Evolutionary conservation across 495 filamentous ascomycete species (phyloP), one percentile per base, ranked within the genome.

Genomic region (Thozetella sp.): DNA sequence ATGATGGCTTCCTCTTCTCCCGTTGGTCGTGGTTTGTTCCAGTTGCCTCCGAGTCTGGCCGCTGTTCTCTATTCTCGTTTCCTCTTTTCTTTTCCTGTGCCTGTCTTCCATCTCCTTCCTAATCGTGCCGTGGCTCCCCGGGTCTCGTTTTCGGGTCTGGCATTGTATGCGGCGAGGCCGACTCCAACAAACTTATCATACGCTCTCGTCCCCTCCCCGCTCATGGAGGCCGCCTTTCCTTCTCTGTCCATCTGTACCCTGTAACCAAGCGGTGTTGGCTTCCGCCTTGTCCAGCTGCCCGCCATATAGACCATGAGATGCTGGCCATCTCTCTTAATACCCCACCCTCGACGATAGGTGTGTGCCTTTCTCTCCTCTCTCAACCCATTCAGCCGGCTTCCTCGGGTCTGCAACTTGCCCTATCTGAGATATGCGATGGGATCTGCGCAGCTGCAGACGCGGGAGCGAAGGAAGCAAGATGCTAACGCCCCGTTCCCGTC

Each of bases 321-420:
- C 71, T 69, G 72, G 74, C 34, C 68, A 61, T 73, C 68, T 72
- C 67, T 56, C 55, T 59, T 68, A 71, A 69, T 71, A 55, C 65
- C 58, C 67, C 66, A 59, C 57, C 57, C 56, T 56, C 64, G 55
- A 67, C 64, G 60, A 69, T 72, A 75, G 66, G 73, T 73, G 55
- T 70, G 73, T 66, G 23, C 48, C 54, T 25, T 63, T 22, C 25
- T 37, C 40, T 51, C 30, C 25, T 30, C n/a, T 51, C 55, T 26
- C 25, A 26, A 30, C 25, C 22, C 43, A 23, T 51, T 40, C 54
- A 52, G 25, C 63, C 46, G 25, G 54, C 55, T 59, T 30, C 50
- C 50, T 43, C 40, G 25, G 23, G 50, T 58, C 53, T 66, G 58
- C 54, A 30, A 51, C 58, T 60, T 60, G 57, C 56, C 53, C 60